Conservation (phyloP, 352 stramenopile genomes). For the Phytopythium oedochilum region DNA sequence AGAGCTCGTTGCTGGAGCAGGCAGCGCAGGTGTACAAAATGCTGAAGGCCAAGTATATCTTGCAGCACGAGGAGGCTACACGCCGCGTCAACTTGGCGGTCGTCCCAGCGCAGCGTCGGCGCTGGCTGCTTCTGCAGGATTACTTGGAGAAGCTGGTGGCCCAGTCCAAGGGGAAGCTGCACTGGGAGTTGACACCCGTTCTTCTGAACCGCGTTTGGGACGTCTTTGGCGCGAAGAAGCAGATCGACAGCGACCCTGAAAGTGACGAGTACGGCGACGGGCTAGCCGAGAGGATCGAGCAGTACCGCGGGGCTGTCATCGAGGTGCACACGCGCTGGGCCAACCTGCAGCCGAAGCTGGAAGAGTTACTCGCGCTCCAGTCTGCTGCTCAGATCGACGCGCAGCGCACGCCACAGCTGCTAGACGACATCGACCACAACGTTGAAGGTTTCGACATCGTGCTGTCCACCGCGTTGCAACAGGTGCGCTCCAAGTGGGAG, state of each 20-base stretch:
- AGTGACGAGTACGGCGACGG: slow-evolving; percentile 28
- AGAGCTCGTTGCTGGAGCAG: slow-evolving; percentile 59
- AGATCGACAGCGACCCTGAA: neutral
- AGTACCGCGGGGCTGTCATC: slow-evolving; percentile 46
- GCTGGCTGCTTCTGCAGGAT: slow-evolving; percentile 53
- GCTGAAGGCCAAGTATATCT: slow-evolving; percentile 58
- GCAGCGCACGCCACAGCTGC: slow-evolving; percentile 36
- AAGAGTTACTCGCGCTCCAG: slow-evolving; percentile 60
- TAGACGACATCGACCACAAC: slow-evolving; percentile 35
- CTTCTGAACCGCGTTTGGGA: slow-evolving; percentile 69
- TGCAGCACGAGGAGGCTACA: slow-evolving; percentile 45
- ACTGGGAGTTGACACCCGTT: slow-evolving; percentile 62
- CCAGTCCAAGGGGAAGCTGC: slow-evolving; percentile 41
- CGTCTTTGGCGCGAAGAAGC: slow-evolving; percentile 41
- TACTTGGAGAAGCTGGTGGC: slow-evolving; percentile 50
- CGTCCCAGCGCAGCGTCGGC: slow-evolving; percentile 48
- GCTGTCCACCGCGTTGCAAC: slow-evolving; percentile 49
- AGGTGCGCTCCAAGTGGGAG: slow-evolving; percentile 58
- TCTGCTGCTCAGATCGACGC: slow-evolving; percentile 43
- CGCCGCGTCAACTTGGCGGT: slow-evolving; percentile 57
- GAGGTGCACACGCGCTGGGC: slow-evolving; percentile 61
- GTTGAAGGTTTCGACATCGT: slow-evolving; percentile 65
- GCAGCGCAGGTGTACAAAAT: slow-evolving; percentile 58
- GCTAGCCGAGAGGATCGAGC: slow-evolving; percentile 26
- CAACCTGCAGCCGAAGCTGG: slow-evolving; percentile 58